A percentile compares a stretch with the other conserved stretches of the same genome.
These are phyloP conservation scores for Irpex lacteus DNA, from an alignment of 1,284 basidiomycete genomes.

Conservation along the genomic window DNA sequence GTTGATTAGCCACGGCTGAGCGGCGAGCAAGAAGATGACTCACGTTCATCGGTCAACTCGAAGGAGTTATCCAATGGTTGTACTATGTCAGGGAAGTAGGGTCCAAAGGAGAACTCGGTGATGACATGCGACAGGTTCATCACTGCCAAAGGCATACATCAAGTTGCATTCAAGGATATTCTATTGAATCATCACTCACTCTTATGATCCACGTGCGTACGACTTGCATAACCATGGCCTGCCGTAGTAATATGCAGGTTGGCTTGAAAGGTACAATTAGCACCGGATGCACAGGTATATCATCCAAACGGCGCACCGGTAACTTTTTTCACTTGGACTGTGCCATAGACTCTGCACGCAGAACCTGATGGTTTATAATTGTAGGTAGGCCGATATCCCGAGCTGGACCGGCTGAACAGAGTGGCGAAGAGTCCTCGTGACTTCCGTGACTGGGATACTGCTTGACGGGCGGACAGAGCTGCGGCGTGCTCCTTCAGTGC, in stretches of 20 bases:
- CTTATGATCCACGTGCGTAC: constrained; percentile 84
- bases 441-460: constrained; percentile 64
- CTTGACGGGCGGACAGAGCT: constrained; percentile 67
- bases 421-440: constrained; percentile 67
- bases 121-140: constrained; percentile 98
- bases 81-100: constrained; percentile 92
- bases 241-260: constrained; percentile 90
- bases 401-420: constrained; percentile 42
- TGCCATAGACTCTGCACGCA: constrained; percentile 86
- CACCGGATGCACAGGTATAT: constrained; percentile 1
- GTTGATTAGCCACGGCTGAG: background rate
- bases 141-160: constrained; percentile 42
- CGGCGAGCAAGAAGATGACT: constrained; percentile 33
- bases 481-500: constrained; percentile 66
- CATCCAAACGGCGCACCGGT: constrained; percentile 50
- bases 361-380: constrained; percentile 63
- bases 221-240: constrained; percentile 90
- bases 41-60: constrained; percentile 79
- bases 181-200: constrained; percentile 42
- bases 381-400: constrained; percentile 67
- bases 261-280: constrained; percentile 38
- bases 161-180: constrained; percentile 3
- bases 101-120: constrained; percentile 95
- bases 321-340: constrained; percentile 85
- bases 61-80: constrained; percentile 94